Evolutionary conservation across 1,284 basidiomycete genomes (phyloP), one percentile per base, ranked within the genome.

Genomic region (Meripilus lineatus): DNA sequence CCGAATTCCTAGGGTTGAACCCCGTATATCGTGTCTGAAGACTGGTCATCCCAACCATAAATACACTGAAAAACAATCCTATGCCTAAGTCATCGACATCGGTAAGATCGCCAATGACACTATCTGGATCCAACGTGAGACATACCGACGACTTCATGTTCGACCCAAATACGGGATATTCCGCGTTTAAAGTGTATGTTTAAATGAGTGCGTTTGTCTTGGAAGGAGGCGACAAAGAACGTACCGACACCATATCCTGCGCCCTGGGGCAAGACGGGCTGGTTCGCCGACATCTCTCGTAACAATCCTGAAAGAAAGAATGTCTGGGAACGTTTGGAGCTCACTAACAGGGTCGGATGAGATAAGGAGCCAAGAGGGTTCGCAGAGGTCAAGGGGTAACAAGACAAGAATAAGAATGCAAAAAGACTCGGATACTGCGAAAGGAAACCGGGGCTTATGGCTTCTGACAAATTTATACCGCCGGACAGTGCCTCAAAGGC

Each of bases 11-110:
- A 15, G 84, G 84, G 3, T 81, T 85, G 61, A 81, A 84, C 0
- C 77, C 70, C 0, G 86, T 89, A 55, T 89, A 88, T 32, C 85
- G 76, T 26, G 79, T 63, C 63, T 89, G 85, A 33, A 88, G 61
- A 28, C 76, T 78, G 2, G 85, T 87, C 49, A 89, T 56, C 40
- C 68, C 56, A 21, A 89, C 53, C 89, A 92, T 92, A 60, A 90
- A 79, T 8, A 66, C 77, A 52, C 81, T 83, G 69, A 93, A 92
- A 64, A 89, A 89, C 32, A 91, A 62, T 23, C 89, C 89, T 58
- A 93, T 89, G 26, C 88, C 89, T 79, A n/a, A 15, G 45, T 28
- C 23, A 38, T 8, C 32, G 32, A 21, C 10, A 30, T 30, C n/a
- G 10, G n/a, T 8, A 10, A 30, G n/a, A n/a, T 10, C n/a, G 24